Evolutionary conservation across 768 basidiomycete genomes (phyloP).

Genomic region (Boletus sensibilis): DNA sequence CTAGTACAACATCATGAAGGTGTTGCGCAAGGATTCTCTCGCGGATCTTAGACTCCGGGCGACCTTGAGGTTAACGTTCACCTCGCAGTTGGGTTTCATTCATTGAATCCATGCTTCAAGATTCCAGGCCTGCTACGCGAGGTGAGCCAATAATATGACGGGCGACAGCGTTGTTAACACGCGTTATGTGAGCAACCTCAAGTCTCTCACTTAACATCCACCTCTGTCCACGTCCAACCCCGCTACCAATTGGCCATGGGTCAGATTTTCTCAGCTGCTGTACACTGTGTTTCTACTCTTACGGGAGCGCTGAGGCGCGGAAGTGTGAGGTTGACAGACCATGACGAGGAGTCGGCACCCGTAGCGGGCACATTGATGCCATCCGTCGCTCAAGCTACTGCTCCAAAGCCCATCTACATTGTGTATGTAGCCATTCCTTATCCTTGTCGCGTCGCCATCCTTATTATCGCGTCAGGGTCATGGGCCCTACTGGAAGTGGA

Average conservation of each 20-base stretch:
- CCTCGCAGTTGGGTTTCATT: neutral
- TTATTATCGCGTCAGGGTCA: constrained; percentile 22
- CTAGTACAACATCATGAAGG: neutral
- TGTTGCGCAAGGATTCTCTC: neutral
- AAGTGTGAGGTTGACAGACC: constrained; percentile 14
- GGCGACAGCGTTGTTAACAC: constrained; percentile 10
- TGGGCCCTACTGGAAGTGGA: constrained; percentile 33
- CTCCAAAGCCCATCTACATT: constrained; percentile 25
- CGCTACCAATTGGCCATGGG: constrained; percentile 21
- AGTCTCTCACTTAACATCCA: neutral
- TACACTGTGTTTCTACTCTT: constrained; percentile 1
- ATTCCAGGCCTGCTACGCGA: constrained; percentile 6
- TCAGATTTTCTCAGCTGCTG: constrained; percentile 12
- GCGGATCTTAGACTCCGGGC: neutral
- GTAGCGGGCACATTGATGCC: neutral
- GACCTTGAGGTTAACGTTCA: neutral
- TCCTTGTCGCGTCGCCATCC: neutral
- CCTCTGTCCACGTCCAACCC: constrained; percentile 8
- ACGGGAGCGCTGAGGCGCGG: constrained; percentile 1
- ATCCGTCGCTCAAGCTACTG: neutral
- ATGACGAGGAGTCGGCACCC: constrained; percentile 18
- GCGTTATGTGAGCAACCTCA: neutral
- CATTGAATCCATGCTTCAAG: constrained; percentile 4
- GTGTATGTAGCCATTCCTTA: constrained; percentile 20
- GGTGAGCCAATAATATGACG: neutral